phyloP scores from a whole-genome alignment of 768 basidiomycete genomes.

The Chlorophyllum brunneum region DNA sequence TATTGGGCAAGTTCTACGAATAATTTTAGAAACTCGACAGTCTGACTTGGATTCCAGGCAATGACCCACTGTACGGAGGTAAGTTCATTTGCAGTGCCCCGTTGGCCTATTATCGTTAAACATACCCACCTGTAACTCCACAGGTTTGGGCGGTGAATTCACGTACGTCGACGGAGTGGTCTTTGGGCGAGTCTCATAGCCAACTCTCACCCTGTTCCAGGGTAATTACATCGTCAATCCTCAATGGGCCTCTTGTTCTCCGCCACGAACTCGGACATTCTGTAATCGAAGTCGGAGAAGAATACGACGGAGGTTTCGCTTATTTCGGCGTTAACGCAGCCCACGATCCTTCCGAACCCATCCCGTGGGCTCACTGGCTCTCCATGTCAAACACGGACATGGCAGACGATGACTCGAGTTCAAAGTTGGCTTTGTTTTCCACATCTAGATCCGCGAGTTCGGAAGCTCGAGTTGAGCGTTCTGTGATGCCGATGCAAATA shows the following conservation, averaged over 20 bases:
- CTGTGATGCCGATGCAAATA: conserved; percentile 68
- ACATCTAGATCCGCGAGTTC: neutral
- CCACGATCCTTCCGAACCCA: conserved; percentile 32
- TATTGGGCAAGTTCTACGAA: conserved; percentile 47
- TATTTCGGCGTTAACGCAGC: conserved; percentile 72
- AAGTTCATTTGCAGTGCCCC: conserved; percentile 16
- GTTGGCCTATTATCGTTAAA: neutral
- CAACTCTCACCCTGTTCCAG: conserved; percentile 29
- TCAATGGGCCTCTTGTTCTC: conserved; percentile 72
- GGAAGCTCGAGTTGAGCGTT: conserved; percentile 51
- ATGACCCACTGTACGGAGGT: conserved; percentile 81
- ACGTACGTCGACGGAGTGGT: conserved; percentile 45
- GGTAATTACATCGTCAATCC: conserved; percentile 68
- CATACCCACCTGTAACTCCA: neutral
- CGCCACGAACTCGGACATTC: conserved; percentile 82
- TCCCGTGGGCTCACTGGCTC: conserved; percentile 77
- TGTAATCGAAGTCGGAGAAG: conserved; percentile 75
- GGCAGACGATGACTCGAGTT: neutral
- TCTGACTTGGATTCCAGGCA: conserved; percentile 38
- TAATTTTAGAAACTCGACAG: neutral
- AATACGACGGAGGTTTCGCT: conserved; percentile 75
- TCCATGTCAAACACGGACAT: conserved; percentile 27
- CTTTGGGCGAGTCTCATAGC: neutral
- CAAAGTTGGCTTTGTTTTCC: too few species aligned
- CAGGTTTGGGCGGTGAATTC: conserved; percentile 75